phyloP scores from a whole-genome alignment of 2,329 filamentous ascomycete genomes.

The Atkinsonella hypoxylon region DNA sequence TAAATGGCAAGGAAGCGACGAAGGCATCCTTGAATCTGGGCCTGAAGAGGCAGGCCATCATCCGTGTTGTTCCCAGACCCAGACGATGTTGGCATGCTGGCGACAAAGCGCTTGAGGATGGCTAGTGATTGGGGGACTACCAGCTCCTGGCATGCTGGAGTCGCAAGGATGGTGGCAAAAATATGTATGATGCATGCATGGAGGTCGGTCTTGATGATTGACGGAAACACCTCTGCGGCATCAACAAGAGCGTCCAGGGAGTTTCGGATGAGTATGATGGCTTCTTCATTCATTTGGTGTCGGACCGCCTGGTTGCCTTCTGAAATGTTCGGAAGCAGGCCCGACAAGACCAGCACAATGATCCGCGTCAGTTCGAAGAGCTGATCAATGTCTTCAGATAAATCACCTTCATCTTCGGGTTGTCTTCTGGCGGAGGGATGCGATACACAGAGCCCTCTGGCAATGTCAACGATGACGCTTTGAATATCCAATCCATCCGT shows the following conservation, averaged over 20 bases:
- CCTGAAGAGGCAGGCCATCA: slow-evolving; percentile 39
- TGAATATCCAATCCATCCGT: slow-evolving; percentile 87
- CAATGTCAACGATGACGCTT: slow-evolving; percentile 86
- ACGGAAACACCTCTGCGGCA: slow-evolving; percentile 88
- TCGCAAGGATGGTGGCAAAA: slow-evolving; percentile 84
- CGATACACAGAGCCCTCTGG: slow-evolving; percentile 75
- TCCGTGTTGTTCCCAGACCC: slow-evolving; percentile 23
- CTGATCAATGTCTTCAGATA: slow-evolving; percentile 96
- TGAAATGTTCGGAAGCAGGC: slow-evolving; percentile 71
- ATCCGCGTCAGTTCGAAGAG: slow-evolving; percentile 93
- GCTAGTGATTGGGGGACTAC: slow-evolving; percentile 85
- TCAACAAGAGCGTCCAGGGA: slow-evolving; percentile 84
- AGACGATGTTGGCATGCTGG: slow-evolving; percentile 52
- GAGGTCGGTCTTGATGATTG: slow-evolving; percentile 90
- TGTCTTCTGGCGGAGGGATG: slow-evolving; percentile 70
- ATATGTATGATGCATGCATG: slow-evolving; percentile 96
- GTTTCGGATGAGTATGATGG: slow-evolving; percentile 64
- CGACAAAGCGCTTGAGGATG: slow-evolving; percentile 83
- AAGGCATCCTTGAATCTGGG: slow-evolving; percentile 71
- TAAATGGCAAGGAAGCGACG: slow-evolving; percentile 74
- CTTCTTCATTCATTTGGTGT: slow-evolving; percentile 77
- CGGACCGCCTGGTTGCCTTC: slow-evolving; percentile 54
- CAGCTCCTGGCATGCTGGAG: slow-evolving; percentile 68
- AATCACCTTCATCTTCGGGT: slow-evolving; percentile 52
- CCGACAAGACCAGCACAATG: slow-evolving; percentile 84